Conservation (phyloP, 1,284 basidiomycete genomes). For the Ganoderma leucocontextum region DNA sequence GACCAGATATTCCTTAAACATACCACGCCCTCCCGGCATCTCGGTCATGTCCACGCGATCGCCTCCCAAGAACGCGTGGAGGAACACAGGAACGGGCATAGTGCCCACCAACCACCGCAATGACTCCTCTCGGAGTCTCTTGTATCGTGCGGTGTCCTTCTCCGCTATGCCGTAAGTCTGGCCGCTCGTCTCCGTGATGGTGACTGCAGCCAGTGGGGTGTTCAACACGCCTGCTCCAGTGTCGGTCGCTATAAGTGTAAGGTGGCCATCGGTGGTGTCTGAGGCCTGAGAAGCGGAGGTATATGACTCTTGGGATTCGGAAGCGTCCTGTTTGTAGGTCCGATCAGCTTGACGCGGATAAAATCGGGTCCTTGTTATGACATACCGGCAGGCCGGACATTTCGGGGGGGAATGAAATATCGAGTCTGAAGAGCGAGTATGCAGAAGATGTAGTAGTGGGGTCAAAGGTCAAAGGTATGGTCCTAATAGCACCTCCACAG, state of each 20-base stretch:
- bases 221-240: neutral
- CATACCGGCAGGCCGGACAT: neutral
- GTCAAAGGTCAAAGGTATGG: neutral
- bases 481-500: neutral
- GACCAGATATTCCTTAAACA: neutral
- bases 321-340: neutral
- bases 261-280: neutral
- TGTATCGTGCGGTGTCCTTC: neutral
- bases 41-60: neutral
- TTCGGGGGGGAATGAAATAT: neutral
- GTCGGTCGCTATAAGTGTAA: neutral
- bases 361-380: neutral
- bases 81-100: neutral
- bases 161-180: neutral
- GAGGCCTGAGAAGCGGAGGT: neutral
- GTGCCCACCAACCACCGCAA: neutral
- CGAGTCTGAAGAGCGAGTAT: neutral
- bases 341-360: neutral
- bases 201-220: neutral
- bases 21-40: neutral
- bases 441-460: neutral
- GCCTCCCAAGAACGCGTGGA: neutral
- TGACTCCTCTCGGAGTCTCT: neutral
- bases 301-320: neutral
- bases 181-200: neutral